These are phyloP conservation scores for Drosera capensis DNA, from an alignment of 148 eudicot species.

Conservation along the genomic window DNA sequence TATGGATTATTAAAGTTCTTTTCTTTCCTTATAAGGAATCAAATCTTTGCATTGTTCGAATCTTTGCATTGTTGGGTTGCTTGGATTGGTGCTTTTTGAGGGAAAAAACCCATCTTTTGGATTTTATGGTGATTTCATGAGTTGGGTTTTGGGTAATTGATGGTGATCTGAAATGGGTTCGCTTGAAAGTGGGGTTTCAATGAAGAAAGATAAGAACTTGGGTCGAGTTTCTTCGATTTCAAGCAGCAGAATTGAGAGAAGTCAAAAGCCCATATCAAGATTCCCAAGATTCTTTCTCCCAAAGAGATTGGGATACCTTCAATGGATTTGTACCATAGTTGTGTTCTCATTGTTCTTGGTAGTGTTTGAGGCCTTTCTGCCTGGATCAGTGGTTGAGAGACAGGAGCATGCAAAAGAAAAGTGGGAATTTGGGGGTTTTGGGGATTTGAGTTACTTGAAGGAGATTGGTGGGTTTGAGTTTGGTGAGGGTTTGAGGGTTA, in stretches of 20 bases:
- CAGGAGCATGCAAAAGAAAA: conserved; percentile 18
- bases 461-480: conserved; percentile 42
- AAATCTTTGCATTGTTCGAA: no score
- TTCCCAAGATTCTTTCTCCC: conserved; percentile 35
- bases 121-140: no score
- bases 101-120: no score
- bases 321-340: conserved; percentile 43
- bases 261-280: conserved; percentile 59
- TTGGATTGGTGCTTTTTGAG: no score
- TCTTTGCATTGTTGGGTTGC: no score
- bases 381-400: conserved; percentile 46
- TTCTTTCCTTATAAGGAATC: no score
- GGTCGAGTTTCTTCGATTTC: conserved; percentile 26
- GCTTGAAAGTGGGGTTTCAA: conserved; percentile 42
- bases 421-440: conserved; percentile 12
- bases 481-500: conserved; percentile 63
- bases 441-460: conserved; percentile 33
- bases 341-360: conserved; percentile 47
- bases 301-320: conserved; percentile 44
- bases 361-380: conserved; percentile 48
- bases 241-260: conserved; percentile 15
- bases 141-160: no score
- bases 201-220: conserved; percentile 40
- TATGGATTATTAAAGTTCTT: no score
- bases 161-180: conserved; percentile 64